phyloP scores from a whole-genome alignment of 768 basidiomycete species.

The Psilocybe tampanensis region DNA sequence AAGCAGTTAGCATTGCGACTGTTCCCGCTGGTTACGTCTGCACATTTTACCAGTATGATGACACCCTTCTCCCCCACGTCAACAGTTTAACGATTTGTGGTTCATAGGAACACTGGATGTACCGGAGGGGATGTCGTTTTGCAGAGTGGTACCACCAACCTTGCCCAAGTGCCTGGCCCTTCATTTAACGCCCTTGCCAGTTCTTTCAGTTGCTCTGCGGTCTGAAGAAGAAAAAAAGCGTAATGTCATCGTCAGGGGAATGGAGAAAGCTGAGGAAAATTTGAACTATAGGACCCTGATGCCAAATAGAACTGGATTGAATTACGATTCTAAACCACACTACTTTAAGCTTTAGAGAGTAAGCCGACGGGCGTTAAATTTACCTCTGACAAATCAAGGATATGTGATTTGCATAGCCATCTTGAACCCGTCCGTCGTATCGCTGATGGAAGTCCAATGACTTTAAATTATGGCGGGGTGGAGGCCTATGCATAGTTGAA shows the following conservation, averaged over 20 bases:
- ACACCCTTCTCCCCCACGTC: too few species aligned
- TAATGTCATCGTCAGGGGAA: too few species aligned
- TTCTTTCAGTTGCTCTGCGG: constrained; percentile 20
- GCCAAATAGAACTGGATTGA: too few species aligned
- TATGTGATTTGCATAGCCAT: constrained; percentile 16
- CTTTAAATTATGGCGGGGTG: constrained; percentile 14
- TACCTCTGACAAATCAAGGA: constrained; percentile 1
- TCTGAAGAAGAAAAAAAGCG: too few species aligned
- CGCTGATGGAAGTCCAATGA: constrained; percentile 15
- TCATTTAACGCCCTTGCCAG: constrained; percentile 19
- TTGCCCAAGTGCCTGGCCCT: constrained; percentile 5
- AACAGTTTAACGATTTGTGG: neutral
- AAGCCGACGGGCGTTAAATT: too few species aligned
- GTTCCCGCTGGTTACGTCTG: constrained; percentile 10
- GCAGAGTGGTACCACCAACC: constrained; percentile 1
- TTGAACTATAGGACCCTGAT: too few species aligned
- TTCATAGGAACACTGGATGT: neutral
- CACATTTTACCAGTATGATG: constrained; percentile 11
- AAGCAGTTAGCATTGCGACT: neutral
- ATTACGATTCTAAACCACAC: too few species aligned
- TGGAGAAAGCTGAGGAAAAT: too few species aligned
- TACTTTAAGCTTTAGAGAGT: too few species aligned
- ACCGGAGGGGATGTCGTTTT: neutral
- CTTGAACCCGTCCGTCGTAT: constrained; percentile 13
- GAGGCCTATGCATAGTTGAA: too few species aligned